Percentiles rank a stretch among this genome's conserved stretches.
These are phyloP conservation scores for Fusarium tanahbumbuense DNA, from an alignment of 2,329 filamentous ascomycete species.

Conservation along the genomic window DNA sequence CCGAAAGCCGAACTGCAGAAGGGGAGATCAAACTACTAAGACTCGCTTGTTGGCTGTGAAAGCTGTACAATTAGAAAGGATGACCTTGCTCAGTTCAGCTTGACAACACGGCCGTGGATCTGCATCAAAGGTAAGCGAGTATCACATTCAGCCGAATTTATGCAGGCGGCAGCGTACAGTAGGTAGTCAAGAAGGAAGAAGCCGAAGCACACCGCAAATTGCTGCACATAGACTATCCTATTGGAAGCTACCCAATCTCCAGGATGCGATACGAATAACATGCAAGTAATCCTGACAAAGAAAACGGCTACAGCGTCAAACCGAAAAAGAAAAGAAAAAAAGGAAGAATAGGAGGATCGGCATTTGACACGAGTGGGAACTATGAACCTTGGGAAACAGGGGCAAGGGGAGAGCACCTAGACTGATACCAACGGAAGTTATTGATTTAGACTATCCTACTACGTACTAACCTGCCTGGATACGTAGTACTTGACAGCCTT, in stretches of 20 bases:
- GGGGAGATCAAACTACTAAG: not conserved
- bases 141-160: conserved; percentile 19
- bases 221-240: not conserved
- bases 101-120: conserved; percentile 10
- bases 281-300: conserved; percentile 7
- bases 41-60: conserved; percentile 1
- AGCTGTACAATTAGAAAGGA: not conserved
- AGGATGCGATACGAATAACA: not conserved
- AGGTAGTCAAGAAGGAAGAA: not conserved
- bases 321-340: not conserved
- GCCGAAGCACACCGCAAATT: not conserved
- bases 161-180: not conserved
- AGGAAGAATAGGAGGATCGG: conserved; percentile 40
- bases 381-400: conserved; percentile 15
- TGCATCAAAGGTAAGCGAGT: conserved; percentile 6
- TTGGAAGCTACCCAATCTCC: not conserved
- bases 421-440: not conserved
- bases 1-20: not conserved
- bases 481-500: conserved; percentile 21
- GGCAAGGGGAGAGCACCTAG: not conserved
- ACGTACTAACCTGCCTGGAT: not conserved
- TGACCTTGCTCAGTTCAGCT: not conserved
- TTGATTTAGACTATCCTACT: not conserved
- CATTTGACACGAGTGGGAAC: conserved; percentile 24
- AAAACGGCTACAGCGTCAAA: conserved; percentile 35